phyloP scores from a whole-genome alignment of 1,284 basidiomycete species.

The Cutaneotrichosporon cyanovorans region DNA sequence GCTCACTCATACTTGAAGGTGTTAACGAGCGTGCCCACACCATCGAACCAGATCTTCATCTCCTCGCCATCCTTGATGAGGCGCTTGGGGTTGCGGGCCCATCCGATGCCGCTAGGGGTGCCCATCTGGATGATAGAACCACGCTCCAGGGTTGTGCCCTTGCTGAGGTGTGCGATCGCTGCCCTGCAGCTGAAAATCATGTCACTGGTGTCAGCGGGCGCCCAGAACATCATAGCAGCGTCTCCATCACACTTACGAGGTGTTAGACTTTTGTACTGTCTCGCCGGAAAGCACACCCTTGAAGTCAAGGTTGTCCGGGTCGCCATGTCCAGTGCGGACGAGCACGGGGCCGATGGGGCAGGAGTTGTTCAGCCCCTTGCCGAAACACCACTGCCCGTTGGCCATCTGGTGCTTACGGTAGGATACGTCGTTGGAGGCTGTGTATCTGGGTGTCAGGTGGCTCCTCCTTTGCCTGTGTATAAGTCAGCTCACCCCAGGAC shows the following conservation, averaged over 20 bases:
- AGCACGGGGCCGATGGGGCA: slow-evolving; percentile 46
- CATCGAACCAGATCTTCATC: slow-evolving; percentile 44
- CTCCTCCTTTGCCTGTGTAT: too few relatives aligned
- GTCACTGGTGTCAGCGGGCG: slow-evolving; percentile 34
- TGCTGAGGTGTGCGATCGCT: slow-evolving; percentile 61
- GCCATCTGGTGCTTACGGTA: slow-evolving; percentile 32
- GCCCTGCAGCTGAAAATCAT: slow-evolving; percentile 46
- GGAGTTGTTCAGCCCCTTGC: slow-evolving; percentile 44
- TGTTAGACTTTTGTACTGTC: slow-evolving; percentile 16
- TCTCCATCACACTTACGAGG: slow-evolving; percentile 10
- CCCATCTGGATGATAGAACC: slow-evolving; percentile 70
- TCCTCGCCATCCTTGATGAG: slow-evolving; percentile 42
- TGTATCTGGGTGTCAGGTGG: too few relatives aligned
- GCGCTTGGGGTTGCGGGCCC: slow-evolving; percentile 29
- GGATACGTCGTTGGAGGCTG: slow-evolving; percentile 49
- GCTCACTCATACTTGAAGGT: slow-evolving; percentile 13
- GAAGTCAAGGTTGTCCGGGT: slow-evolving; percentile 20
- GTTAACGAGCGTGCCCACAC: slow-evolving; percentile 47
- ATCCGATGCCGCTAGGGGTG: slow-evolving; percentile 45
- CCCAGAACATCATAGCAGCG: neutral
- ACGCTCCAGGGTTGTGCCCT: slow-evolving; percentile 73
- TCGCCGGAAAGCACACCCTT: slow-evolving; percentile 16
- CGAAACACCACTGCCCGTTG: slow-evolving; percentile 35
- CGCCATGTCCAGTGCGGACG: slow-evolving; percentile 19
- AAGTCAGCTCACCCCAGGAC: slow-evolving; percentile 39